Evolutionary conservation across 2,329 filamentous ascomycete genomes (phyloP).

Genomic region (Mariannaea sp.): DNA sequence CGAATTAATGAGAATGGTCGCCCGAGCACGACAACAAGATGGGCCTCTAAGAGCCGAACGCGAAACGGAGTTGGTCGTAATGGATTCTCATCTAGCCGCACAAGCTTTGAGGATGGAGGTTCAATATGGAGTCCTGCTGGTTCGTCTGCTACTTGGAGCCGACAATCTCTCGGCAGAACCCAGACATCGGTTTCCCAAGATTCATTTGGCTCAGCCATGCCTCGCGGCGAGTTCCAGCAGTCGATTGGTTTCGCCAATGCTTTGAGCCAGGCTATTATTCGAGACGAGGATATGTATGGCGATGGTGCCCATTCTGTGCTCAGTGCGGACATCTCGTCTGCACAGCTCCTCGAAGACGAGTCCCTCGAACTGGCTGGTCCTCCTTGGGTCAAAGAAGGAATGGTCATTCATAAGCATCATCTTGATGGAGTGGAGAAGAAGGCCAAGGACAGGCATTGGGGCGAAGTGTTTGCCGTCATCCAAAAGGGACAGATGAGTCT

Average conservation of each 20-base stretch:
- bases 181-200: constrained; percentile 92
- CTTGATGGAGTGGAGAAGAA: constrained; percentile 89
- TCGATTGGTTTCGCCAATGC: constrained; percentile 98
- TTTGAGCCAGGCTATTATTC: constrained; percentile 93
- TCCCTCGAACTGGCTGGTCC: constrained; percentile 87
- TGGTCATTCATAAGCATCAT: constrained; percentile 95
- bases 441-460: constrained; percentile 93
- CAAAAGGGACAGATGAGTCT: constrained; percentile 93
- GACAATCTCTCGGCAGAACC: constrained; percentile 87
- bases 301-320: constrained; percentile 52
- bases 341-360: constrained; percentile 85
- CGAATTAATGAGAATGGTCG: constrained; percentile 65
- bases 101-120: constrained; percentile 88
- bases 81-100: constrained; percentile 86
- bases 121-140: constrained; percentile 86
- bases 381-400: constrained; percentile 98
- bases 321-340: constrained; percentile 63
- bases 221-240: constrained; percentile 84
- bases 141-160: constrained; percentile 95
- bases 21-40: constrained; percentile 67
- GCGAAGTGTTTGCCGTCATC: constrained; percentile 92
- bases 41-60: constrained; percentile 85
- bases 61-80: constrained; percentile 74
- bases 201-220: constrained; percentile 79
- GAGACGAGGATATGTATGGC: constrained; percentile 74